Evolutionary conservation across 2,329 filamentous ascomycete genomes (phyloP).

Genomic region (Lasiodiplodia sp.): DNA sequence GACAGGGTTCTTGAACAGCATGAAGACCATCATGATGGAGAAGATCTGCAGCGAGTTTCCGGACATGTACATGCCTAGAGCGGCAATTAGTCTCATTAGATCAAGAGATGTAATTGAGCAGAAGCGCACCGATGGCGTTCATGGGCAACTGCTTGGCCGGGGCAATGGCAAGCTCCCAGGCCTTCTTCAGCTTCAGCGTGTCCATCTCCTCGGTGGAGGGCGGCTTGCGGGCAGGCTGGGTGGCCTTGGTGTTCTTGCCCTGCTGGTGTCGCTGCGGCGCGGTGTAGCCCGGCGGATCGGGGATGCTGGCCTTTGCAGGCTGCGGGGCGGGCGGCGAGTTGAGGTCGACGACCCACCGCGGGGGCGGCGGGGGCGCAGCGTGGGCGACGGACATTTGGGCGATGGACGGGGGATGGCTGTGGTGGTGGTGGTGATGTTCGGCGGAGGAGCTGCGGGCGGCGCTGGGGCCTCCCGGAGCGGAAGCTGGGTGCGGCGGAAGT

Average conservation of each 20-base stretch:
- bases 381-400: slow-evolving; percentile 33
- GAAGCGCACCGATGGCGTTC: slow-evolving; percentile 85
- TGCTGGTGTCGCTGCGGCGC: slow-evolving; percentile 38
- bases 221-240: slow-evolving; percentile 64
- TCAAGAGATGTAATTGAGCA: not conserved
- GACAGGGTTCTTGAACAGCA: slow-evolving; percentile 97
- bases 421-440: not conserved
- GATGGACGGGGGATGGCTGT: slow-evolving; percentile 4
- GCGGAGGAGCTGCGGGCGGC: slow-evolving; percentile 23
- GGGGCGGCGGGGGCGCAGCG: slow-evolving; percentile 56
- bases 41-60: slow-evolving; percentile 98
- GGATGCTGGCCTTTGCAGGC: slow-evolving; percentile 69
- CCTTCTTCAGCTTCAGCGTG: slow-evolving; percentile 95
- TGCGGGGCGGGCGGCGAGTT: slow-evolving; percentile 72
- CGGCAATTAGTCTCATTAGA: not conserved
- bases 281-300: slow-evolving; percentile 87
- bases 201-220: slow-evolving; percentile 88
- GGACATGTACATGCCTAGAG: slow-evolving; percentile 91
- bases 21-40: slow-evolving; percentile 99
- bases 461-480: slow-evolving; percentile 10
- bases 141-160: slow-evolving; percentile 95
- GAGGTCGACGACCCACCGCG: slow-evolving; percentile 85
- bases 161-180: slow-evolving; percentile 94
- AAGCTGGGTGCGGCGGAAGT: slow-evolving; percentile 17
- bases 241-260: slow-evolving; percentile 41